Evolutionary conservation across 768 basidiomycete genomes (phyloP).

Genomic region (Termitomyces sp.): DNA sequence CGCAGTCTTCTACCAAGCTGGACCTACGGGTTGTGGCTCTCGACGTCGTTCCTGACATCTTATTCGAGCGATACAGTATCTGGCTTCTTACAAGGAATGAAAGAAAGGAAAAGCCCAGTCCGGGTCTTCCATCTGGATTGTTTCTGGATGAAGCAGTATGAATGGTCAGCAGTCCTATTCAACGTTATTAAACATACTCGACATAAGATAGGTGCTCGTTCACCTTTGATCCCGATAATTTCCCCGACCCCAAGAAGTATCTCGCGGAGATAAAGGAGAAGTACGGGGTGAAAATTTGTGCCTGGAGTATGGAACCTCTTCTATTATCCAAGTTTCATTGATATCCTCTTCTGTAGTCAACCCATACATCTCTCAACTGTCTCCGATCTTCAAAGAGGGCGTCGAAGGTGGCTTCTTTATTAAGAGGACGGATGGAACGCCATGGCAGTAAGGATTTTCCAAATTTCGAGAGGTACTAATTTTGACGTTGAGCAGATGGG

Average conservation of each 20-base stretch:
- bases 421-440: slow-evolving; percentile 58
- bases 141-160: slow-evolving; percentile 73
- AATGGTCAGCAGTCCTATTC: slow-evolving; percentile 37
- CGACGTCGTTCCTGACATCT: slow-evolving; percentile 71
- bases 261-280: slow-evolving; percentile 53
- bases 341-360: slow-evolving; percentile 42
- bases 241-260: slow-evolving; percentile 68
- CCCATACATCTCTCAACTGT: slow-evolving; percentile 67
- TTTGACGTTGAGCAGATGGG: slow-evolving; percentile 34
- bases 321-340: background rate
- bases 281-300: slow-evolving; percentile 66
- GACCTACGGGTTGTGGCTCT: slow-evolving; percentile 77
- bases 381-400: slow-evolving; percentile 66
- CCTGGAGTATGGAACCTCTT: slow-evolving; percentile 46
- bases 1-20: slow-evolving; percentile 59
- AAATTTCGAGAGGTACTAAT: background rate
- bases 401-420: slow-evolving; percentile 66
- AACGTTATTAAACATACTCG: background rate
- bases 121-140: slow-evolving; percentile 76
- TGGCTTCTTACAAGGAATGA: slow-evolving; percentile 68
- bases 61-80: slow-evolving; percentile 67
- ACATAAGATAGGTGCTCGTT: slow-evolving; percentile 54
- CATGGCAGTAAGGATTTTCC: slow-evolving; percentile 53
- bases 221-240: slow-evolving; percentile 71
- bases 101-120: slow-evolving; percentile 53